Percentiles rank a stretch among this genome's conserved stretches.
Conservation (phyloP, 2,329 filamentous ascomycete genomes). For the Apiospora pterosperma region DNA sequence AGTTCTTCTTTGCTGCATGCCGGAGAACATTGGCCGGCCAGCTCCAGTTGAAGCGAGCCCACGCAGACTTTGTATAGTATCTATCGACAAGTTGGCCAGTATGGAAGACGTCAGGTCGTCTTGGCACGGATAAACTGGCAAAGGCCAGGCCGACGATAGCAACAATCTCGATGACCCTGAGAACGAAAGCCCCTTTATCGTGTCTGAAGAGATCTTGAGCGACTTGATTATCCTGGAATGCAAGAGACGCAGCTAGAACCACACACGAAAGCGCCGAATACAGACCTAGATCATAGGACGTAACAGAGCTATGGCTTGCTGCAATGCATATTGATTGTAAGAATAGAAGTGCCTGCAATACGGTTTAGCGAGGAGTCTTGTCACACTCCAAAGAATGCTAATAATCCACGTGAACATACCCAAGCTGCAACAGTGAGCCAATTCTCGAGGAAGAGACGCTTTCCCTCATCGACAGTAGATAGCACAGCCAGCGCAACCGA, state of each 20-base stretch:
- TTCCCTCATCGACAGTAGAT: slow-evolving; percentile 35
- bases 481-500: slow-evolving; percentile 57
- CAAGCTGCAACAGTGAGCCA: slow-evolving; percentile 61
- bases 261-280: slow-evolving; percentile 47
- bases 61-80: slow-evolving; percentile 57
- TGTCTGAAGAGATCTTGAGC: slow-evolving; percentile 30
- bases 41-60: slow-evolving; percentile 60
- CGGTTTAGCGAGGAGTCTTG: slow-evolving; percentile 11
- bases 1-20: slow-evolving; percentile 53
- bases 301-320: slow-evolving; percentile 47
- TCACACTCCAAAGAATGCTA: background rate
- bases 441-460: slow-evolving; percentile 46
- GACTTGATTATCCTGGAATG: slow-evolving; percentile 42
- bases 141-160: slow-evolving; percentile 42
- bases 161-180: slow-evolving; percentile 47
- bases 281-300: slow-evolving; percentile 51
- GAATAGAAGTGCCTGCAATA: slow-evolving; percentile 43
- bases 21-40: slow-evolving; percentile 59
- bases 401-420: slow-evolving; percentile 46
- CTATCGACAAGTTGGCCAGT: slow-evolving; percentile 59
- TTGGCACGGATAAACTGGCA: slow-evolving; percentile 54
- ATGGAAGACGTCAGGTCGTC: slow-evolving; percentile 64
- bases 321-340: slow-evolving; percentile 49
- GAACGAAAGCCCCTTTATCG: slow-evolving; percentile 32
- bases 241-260: slow-evolving; percentile 38